Evolutionary conservation across 495 filamentous ascomycete species (phyloP).

Genomic region (Penicillium angulare): DNA sequence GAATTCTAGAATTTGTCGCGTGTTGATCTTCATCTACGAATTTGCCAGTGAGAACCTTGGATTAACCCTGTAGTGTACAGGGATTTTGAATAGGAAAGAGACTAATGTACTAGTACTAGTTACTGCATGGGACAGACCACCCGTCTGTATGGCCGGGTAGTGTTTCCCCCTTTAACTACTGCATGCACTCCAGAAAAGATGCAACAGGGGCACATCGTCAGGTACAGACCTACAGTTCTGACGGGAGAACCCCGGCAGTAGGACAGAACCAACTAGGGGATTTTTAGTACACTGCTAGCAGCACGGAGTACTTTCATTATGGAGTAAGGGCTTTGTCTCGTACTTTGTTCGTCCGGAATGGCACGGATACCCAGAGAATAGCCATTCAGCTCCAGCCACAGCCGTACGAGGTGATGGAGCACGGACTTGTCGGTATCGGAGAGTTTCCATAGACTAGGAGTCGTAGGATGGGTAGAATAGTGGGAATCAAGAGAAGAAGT

Average conservation of each 20-base stretch:
- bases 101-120: neutral
- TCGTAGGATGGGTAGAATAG: too few relatives aligned
- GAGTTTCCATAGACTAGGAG: slow-evolving; percentile 9
- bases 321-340: too few relatives aligned
- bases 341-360: too few relatives aligned
- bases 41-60: slow-evolving; percentile 1
- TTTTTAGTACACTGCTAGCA: too few relatives aligned
- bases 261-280: neutral
- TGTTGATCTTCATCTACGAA: slow-evolving; percentile 15
- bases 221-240: slow-evolving; percentile 2
- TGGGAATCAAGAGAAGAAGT: neutral
- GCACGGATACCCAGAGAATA: neutral
- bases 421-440: slow-evolving; percentile 9
- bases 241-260: slow-evolving; percentile 6
- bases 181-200: slow-evolving; percentile 17
- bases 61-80: too few relatives aligned
- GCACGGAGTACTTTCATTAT: too few relatives aligned
- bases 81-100: too few relatives aligned
- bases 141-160: too few relatives aligned
- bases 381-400: slow-evolving; percentile 4
- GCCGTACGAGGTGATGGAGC: neutral
- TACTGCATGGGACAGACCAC: neutral
- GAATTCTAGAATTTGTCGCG: slow-evolving; percentile 1
- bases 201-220: neutral
- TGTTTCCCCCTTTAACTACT: neutral